Base-by-base conservation (phyloP, 768 basidiomycete genomes). In the Naematelia encephala region DNA sequence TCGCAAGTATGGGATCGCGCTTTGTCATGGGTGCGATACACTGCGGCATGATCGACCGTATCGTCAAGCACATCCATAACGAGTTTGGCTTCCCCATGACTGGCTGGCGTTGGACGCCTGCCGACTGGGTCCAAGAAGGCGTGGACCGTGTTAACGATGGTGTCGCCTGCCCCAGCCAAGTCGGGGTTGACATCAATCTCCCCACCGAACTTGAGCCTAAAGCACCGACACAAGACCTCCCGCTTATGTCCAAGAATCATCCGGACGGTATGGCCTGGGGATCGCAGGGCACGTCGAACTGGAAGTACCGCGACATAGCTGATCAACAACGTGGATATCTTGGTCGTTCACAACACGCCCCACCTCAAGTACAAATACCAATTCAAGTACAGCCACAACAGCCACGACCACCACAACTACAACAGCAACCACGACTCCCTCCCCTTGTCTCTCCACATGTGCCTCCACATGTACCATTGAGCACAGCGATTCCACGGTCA, bases 21-120 rank as follows among this genome's bases (percentile, higher is more conserved):
- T 57, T 60, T 28, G 59, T 52, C 3, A 54, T 60, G 59, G 59
- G 59, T 5, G 59, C 52, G 10, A 8, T 53, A 2, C 59, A 60
- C 29, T 39, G 30, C 16, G 52, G 54, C 11, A 60, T 60, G 59
- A 16, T 60, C 3, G 45, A 53, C 29, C 26, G 43, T 10, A 44
- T 54, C 34, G 16, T 60, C 44, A 45, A 27, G 11, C 51, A 52
- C 19, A 29, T 52, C 8, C 51, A 52, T 23, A 11, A n/a, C 25
- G 51, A 52, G 27, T 29, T 19, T 23, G 21, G 29, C 14, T 29
- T 27, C 34, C 51, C 51, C 3, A 21, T 21, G n/a, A 12, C 25
- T 27, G 13, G n/a, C 14, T 52, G 51, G 51, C 51, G 25, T 3
- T 52, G 51, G 51, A 30, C 29, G 16, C 25, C 19, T 11, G 27